Percentiles rank a stretch among this genome's conserved stretches.
These are phyloP conservation scores for Alternaria panax DNA, from an alignment of 2,329 filamentous ascomycete species.

Conservation along the genomic window DNA sequence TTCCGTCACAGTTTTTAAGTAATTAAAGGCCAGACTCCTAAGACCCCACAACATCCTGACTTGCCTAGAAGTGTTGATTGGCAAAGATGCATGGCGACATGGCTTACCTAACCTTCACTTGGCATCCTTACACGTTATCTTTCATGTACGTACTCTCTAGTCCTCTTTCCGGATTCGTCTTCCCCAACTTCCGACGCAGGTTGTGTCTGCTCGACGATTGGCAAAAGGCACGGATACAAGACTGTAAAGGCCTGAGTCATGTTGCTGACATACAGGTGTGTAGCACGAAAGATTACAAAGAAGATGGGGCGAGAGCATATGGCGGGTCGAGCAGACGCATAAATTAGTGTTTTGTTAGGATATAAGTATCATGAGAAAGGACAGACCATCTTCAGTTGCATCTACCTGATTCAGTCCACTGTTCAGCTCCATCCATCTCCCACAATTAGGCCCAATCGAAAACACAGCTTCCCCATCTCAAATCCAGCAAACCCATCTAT, in stretches of 20 bases:
- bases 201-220: not conserved
- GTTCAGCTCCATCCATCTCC: not conserved
- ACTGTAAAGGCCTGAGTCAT: not conserved
- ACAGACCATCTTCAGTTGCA: not conserved
- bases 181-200: not conserved
- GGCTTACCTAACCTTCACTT: not conserved
- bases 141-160: not conserved
- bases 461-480: too few species aligned
- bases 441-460: too few species aligned
- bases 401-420: not conserved
- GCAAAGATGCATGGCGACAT: not conserved
- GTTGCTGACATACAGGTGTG: not conserved
- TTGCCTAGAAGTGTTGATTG: not conserved
- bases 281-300: not conserved
- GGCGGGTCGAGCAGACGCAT: too few species aligned
- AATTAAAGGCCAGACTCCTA: not conserved
- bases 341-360: too few species aligned
- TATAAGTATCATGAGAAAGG: not conserved
- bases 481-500: too few species aligned
- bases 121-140: not conserved
- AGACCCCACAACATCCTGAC: not conserved
- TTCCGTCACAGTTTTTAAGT: not conserved
- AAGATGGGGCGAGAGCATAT: not conserved
- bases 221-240: not conserved
- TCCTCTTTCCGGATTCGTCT: not conserved